phyloP scores from a whole-genome alignment of 2,329 filamentous ascomycete genomes.

The Talaromyces sp. region DNA sequence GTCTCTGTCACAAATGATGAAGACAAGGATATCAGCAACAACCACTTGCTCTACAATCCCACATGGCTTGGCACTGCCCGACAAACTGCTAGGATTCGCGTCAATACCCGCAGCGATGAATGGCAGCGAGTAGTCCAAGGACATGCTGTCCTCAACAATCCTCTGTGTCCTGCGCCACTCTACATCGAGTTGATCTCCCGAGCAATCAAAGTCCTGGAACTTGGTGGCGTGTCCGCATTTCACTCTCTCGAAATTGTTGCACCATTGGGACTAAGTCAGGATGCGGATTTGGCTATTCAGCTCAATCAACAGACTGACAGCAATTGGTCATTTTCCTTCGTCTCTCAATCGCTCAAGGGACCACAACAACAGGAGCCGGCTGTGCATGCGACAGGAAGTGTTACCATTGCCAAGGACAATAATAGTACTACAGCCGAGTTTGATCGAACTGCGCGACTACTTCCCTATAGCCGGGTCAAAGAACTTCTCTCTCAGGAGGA shows the following conservation, averaged over 20 bases:
- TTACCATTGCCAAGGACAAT: neutral
- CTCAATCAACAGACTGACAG: neutral
- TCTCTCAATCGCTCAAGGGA: neutral
- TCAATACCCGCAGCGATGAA: neutral
- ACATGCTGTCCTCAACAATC: neutral
- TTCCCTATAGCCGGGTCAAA: neutral
- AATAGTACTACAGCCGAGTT: neutral
- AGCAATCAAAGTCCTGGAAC: neutral
- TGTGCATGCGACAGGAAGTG: neutral
- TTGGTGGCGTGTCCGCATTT: neutral
- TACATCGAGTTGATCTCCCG: conserved; percentile 1
- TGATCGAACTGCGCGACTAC: neutral
- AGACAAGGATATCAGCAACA: neutral
- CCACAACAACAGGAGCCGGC: neutral
- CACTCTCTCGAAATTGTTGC: neutral
- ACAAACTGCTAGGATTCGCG: neutral
- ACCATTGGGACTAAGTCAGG: neutral
- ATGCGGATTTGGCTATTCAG: neutral
- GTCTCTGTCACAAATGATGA: neutral
- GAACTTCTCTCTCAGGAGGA: neutral
- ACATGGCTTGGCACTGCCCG: neutral
- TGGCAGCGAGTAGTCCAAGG: neutral
- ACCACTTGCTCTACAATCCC: neutral
- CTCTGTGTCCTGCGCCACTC: conserved; percentile 8
- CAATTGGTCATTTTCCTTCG: neutral